phyloP scores from a whole-genome alignment of 352 stramenopile genomes.

The Globisporangium viniferum region DNA sequence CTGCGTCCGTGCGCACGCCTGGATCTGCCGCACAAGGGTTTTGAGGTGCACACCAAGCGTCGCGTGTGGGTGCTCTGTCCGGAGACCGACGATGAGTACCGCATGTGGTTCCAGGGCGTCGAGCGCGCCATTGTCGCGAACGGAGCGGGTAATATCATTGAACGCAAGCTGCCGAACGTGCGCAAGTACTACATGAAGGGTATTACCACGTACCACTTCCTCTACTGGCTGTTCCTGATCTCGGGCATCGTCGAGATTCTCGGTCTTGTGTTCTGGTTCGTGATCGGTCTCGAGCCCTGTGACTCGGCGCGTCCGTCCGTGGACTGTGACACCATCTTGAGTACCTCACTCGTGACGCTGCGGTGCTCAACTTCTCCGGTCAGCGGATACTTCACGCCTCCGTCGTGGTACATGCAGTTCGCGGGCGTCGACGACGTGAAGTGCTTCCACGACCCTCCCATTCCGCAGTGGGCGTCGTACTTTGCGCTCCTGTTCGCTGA shows the following conservation, averaged over 20 bases:
- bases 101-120: conserved; percentile 81
- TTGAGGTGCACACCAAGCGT: conserved; percentile 76
- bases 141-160: conserved; percentile 81
- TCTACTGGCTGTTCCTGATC: conserved; percentile 81
- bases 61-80: conserved; percentile 85
- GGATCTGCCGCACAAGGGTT: conserved; percentile 78
- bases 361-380: conserved; percentile 24
- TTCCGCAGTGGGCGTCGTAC: conserved; percentile 79
- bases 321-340: conserved; percentile 61
- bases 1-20: conserved; percentile 71
- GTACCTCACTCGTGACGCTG: conserved; percentile 28
- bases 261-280: conserved; percentile 79
- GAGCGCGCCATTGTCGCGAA: conserved; percentile 69
- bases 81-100: conserved; percentile 81
- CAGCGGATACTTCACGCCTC: conserved; percentile 64
- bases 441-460: conserved; percentile 75
- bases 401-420: conserved; percentile 72
- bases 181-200: conserved; percentile 90
- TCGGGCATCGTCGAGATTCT: conserved; percentile 66
- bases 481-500: conserved; percentile 69
- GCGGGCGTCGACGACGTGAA: conserved; percentile 69
- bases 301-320: conserved; percentile 44
- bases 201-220: conserved; percentile 64
- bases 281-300: conserved; percentile 73
- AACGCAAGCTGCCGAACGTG: conserved; percentile 84